Evolutionary conservation across 306 rosid species (phyloP).

Genomic region (Gastrolobium villosum): DNA sequence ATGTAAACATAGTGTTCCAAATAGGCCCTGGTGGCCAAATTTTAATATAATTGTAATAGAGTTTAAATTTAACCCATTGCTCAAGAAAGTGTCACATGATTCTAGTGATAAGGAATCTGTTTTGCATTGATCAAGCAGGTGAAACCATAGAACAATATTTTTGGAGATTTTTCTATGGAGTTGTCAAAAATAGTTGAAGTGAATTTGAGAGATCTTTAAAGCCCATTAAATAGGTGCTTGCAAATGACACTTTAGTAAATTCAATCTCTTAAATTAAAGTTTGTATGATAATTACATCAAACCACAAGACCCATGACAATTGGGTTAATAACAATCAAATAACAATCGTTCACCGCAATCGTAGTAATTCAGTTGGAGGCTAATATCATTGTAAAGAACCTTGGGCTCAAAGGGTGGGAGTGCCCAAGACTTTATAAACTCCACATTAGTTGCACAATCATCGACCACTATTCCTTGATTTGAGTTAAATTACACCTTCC

Average conservation of each 20-base stretch:
- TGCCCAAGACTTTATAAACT: too few relatives aligned
- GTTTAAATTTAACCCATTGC: conserved; percentile 1
- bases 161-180: conserved; percentile 6
- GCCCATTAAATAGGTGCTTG: conserved; percentile 11
- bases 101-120: conserved; percentile 30
- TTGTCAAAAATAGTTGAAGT: conserved; percentile 5
- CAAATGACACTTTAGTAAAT: conserved; percentile 21
- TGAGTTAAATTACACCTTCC: too few relatives aligned
- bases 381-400: too few relatives aligned
- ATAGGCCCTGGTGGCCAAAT: conserved; percentile 2
- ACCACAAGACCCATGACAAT: conserved; percentile 29
- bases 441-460: too few relatives aligned
- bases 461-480: too few relatives aligned
- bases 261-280: conserved; percentile 6
- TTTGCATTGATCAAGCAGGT: conserved; percentile 40
- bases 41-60: neutral
- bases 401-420: too few relatives aligned
- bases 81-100: conserved; percentile 33
- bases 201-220: conserved; percentile 10
- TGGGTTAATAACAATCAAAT: too few relatives aligned
- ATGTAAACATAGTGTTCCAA: neutral
- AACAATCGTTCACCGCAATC: too few relatives aligned
- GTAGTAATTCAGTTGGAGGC: too few relatives aligned
- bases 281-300: conserved; percentile 33
- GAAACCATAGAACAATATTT: conserved; percentile 35